phyloP scores from a whole-genome alignment of 75 land plant genomes.

The Ceratopteris richardii region DNA sequence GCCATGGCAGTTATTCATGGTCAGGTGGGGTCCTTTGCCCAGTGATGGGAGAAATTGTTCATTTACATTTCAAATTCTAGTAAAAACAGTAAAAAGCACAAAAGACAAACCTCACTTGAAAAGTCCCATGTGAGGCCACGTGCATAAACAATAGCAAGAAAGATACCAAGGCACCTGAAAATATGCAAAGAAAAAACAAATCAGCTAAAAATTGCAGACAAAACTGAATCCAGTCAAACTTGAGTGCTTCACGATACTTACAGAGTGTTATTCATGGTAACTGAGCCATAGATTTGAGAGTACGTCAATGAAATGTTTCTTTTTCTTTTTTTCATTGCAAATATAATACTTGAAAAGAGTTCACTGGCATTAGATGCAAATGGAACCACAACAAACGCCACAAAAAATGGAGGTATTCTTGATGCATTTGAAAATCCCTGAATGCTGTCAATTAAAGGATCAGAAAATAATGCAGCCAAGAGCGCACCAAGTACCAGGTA shows the following conservation, averaged over 20 bases:
- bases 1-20: too few species aligned
- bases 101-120: slow-evolving; percentile 27
- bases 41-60: too few species aligned
- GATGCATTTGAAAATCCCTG: slow-evolving; percentile 17
- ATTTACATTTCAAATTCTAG: too few species aligned
- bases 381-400: slow-evolving; percentile 29
- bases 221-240: too few species aligned
- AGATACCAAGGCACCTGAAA: slow-evolving; percentile 27
- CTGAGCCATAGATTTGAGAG: slow-evolving; percentile 30
- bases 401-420: slow-evolving; percentile 26
- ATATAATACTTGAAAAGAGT: slow-evolving; percentile 18
- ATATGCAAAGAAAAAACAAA: not conserved
- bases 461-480: slow-evolving; percentile 25
- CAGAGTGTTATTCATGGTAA: slow-evolving; percentile 33
- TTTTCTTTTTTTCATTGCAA: slow-evolving; percentile 22
- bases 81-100: too few species aligned
- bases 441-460: slow-evolving; percentile 26
- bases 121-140: slow-evolving; percentile 31
- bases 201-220: too few species aligned
- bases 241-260: too few species aligned
- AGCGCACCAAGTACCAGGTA: slow-evolving; percentile 11
- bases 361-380: slow-evolving; percentile 33
- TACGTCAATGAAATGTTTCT: slow-evolving; percentile 25
- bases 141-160: slow-evolving; percentile 21
- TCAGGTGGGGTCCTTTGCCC: too few species aligned